Evolutionary conservation across 352 stramenopile species (phyloP).

Genomic region (Phytopythium helicoides): DNA sequence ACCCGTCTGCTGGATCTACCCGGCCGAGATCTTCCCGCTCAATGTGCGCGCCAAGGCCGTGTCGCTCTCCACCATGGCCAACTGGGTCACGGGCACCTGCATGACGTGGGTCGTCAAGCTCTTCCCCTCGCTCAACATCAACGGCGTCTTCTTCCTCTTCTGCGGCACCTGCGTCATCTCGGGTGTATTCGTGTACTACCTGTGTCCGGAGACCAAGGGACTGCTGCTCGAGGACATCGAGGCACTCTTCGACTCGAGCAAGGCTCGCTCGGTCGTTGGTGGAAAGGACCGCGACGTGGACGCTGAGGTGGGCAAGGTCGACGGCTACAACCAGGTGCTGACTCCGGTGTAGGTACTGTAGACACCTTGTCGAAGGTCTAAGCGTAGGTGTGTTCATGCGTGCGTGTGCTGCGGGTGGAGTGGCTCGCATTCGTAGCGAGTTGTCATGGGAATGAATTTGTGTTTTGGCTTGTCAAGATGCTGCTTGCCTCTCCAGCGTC

Average conservation of each 20-base stretch:
- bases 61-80: conserved; percentile 44
- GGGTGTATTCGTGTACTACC: conserved; percentile 41
- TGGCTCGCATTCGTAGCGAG: too few relatives aligned
- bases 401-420: too few relatives aligned
- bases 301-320: background rate
- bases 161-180: conserved; percentile 35
- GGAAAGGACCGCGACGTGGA: background rate
- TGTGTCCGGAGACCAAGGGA: conserved; percentile 46
- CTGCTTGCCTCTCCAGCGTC: too few relatives aligned
- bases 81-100: conserved; percentile 33
- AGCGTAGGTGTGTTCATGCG: too few relatives aligned
- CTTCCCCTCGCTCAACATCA: conserved; percentile 45
- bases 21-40: too few relatives aligned
- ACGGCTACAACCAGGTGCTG: background rate
- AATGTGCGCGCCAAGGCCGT: conserved; percentile 46
- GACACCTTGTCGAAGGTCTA: too few relatives aligned
- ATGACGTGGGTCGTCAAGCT: conserved; percentile 54
- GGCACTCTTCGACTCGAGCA: conserved; percentile 38
- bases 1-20: too few relatives aligned
- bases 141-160: conserved; percentile 55
- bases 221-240: conserved; percentile 60
- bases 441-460: too few relatives aligned
- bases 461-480: too few relatives aligned
- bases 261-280: conserved; percentile 2
- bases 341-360: background rate